Evolutionary conservation across 345 rosid species (phyloP).

Genomic region (Stellera chamaejasme): DNA sequence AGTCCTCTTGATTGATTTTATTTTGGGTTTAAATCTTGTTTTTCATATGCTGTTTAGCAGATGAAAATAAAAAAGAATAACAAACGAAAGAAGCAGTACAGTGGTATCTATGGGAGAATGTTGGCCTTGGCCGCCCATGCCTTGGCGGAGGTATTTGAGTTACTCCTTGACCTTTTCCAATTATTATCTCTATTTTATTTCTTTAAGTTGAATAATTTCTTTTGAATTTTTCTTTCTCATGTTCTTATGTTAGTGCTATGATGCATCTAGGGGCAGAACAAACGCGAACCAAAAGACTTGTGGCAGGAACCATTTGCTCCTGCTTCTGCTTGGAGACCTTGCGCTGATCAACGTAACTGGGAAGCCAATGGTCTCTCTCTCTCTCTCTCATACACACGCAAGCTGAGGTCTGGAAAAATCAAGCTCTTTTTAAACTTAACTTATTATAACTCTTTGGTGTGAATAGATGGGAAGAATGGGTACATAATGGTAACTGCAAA

Average conservation of each 20-base stretch:
- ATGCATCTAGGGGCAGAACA: constrained; percentile 49
- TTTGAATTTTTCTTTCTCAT: neutral
- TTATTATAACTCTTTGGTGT: constrained; percentile 10
- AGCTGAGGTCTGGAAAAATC: neutral
- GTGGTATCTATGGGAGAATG: constrained; percentile 67
- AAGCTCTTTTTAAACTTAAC: neutral
- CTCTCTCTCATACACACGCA: constrained; percentile 7
- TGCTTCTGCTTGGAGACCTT: constrained; percentile 88
- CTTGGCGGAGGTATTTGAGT: constrained; percentile 70
- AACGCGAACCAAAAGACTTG: constrained; percentile 84
- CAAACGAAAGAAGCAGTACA: constrained; percentile 34
- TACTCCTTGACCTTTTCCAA: neutral
- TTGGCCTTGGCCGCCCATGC: constrained; percentile 89
- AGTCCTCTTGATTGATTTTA: too few species aligned
- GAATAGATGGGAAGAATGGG: constrained; percentile 75
- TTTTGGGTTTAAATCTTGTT: too few species aligned
- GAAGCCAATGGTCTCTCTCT: constrained; percentile 48
- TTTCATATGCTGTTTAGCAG: constrained; percentile 18
- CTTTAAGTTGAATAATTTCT: neutral
- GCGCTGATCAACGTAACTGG: constrained; percentile 76
- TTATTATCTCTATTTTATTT: neutral
- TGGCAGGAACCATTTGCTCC: constrained; percentile 74
- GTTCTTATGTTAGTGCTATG: constrained; percentile 8
- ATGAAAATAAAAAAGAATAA: constrained; percentile 32
- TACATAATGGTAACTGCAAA: constrained; percentile 89